Evolutionary conservation across 2,329 filamentous ascomycete species (phyloP), one percentile per base, ranked within the genome.

Genomic region (Fusarium devonianum): DNA sequence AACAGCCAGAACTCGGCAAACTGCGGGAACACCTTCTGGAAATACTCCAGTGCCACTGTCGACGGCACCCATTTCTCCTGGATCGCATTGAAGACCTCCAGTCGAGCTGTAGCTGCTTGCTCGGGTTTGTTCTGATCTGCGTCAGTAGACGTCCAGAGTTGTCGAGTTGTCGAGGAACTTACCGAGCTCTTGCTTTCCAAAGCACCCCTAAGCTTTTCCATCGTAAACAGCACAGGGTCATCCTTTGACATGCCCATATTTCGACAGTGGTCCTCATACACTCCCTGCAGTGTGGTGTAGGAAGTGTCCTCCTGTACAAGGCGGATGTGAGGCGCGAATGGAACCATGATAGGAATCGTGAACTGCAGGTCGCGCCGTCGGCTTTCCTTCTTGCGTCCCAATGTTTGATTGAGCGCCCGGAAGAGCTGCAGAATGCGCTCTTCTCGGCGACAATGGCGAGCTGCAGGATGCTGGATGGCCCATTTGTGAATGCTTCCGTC

Each of bases 1-100:
- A 99, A 99, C 49, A 99, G 83, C 92, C 93, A 99, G 79, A 97
- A 97, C 66, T 97, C 92, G 34, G 89, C 85, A 72, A 90, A 99
- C 56, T 90, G 88, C 21, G 92, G 89, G 74, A 94, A 97, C 5
- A 86, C 89, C 60, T 82, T 79, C 68, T 92, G 89, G 83, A 97
- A 97, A 76, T 93, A 97, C 60, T 96, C 86, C 43, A 96, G 81
- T 16, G 88, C 87, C 51, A 97, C 78, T 3, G 85, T 91, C 50
- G 87, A 86, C 5, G 92, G 89, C 46, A 97, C 92, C 83, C 88
- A 95, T 69, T 92, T 93, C 70, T 95, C 89, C 72, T 97, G 92
- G 59, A 99, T 95, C 2, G 93, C 90, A 32, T 88, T 88, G 69
- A 96, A 90, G n/a, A 96, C 93, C 72, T 99, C 94, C 36, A 96